Evolutionary conservation across 768 basidiomycete genomes (phyloP).

Genomic region (Amyloporia xantha): DNA sequence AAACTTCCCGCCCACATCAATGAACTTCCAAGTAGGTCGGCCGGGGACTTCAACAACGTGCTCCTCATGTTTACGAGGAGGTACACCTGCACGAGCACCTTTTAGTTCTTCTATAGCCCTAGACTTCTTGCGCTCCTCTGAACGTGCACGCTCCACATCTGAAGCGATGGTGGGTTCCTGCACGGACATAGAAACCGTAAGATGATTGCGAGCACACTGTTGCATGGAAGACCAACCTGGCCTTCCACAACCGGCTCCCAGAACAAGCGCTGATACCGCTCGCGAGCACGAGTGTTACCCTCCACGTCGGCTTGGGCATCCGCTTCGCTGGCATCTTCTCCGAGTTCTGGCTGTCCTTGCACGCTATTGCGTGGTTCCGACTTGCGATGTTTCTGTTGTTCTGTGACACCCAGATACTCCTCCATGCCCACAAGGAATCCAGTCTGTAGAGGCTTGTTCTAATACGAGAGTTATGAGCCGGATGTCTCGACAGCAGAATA

Average conservation of each 20-base stretch:
- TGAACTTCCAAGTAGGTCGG: constrained; percentile 55
- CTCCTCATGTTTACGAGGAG: neutral
- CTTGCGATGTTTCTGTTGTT: constrained; percentile 3
- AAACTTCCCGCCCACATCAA: constrained; percentile 71
- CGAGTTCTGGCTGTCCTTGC: constrained; percentile 14
- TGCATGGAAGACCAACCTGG: constrained; percentile 37
- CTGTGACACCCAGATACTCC: constrained; percentile 53
- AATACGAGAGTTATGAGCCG: constrained; percentile 10
- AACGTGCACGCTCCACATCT: constrained; percentile 36
- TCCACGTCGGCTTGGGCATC: constrained; percentile 56
- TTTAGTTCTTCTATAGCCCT: constrained; percentile 36
- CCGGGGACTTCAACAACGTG: constrained; percentile 27
- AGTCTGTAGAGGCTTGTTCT: constrained; percentile 68
- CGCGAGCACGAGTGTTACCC: constrained; percentile 46
- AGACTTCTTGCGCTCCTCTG: constrained; percentile 28
- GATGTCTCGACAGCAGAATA: no score
- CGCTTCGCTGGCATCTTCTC: constrained; percentile 51
- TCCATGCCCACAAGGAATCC: constrained; percentile 85
- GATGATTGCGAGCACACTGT: neutral
- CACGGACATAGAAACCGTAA: constrained; percentile 3
- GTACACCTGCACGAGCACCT: constrained; percentile 28
- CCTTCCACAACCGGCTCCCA: constrained; percentile 78
- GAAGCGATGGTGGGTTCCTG: constrained; percentile 60
- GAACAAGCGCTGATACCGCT: constrained; percentile 64
- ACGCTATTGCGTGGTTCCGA: neutral